phyloP scores from a whole-genome alignment of 495 filamentous ascomycete species.

The Choiromyces venosus region DNA sequence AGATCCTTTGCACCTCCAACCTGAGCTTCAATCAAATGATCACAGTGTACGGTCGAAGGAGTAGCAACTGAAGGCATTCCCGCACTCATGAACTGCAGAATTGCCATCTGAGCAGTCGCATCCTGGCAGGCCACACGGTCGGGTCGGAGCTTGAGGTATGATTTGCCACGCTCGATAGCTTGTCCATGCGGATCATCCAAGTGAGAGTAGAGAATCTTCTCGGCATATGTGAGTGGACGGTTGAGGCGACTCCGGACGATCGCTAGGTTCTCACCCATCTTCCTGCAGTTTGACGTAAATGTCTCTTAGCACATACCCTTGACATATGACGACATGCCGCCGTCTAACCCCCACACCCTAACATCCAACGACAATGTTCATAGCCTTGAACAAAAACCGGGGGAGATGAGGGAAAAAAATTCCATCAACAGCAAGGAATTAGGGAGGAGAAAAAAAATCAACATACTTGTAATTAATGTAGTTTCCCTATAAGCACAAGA shows the following conservation, averaged over 20 bases:
- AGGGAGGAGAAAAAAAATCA: slow-evolving; percentile 1
- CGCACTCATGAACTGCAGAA: slow-evolving; percentile 98
- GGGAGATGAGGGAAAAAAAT: background rate
- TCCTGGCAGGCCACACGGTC: slow-evolving; percentile 99
- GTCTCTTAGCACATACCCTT: slow-evolving; percentile 42
- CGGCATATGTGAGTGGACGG: slow-evolving; percentile 86
- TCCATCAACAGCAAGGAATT: background rate
- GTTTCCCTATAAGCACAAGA: slow-evolving; percentile 52
- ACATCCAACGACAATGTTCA: background rate
- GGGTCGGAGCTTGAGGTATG: slow-evolving; percentile 91
- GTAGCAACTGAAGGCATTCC: slow-evolving; percentile 92
- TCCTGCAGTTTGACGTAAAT: slow-evolving; percentile 55
- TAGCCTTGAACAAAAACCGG: background rate
- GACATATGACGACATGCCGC: slow-evolving; percentile 27
- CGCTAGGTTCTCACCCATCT: slow-evolving; percentile 95
- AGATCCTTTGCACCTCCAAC: slow-evolving; percentile 92
- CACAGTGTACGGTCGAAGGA: slow-evolving; percentile 95
- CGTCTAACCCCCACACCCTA: slow-evolving; percentile 14
- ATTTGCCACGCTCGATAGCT: slow-evolving; percentile 90
- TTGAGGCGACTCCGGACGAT: slow-evolving; percentile 84
- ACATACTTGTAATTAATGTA: slow-evolving; percentile 73
- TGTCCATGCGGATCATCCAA: slow-evolving; percentile 94
- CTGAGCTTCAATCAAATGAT: slow-evolving; percentile 98
- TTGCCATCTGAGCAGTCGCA: slow-evolving; percentile 99
- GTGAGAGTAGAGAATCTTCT: slow-evolving; percentile 99